Evolutionary conservation across 176 grass and related monocot species (phyloP), one percentile per base, ranked within the genome.

Genomic region (Thinopyrum elongatum): DNA sequence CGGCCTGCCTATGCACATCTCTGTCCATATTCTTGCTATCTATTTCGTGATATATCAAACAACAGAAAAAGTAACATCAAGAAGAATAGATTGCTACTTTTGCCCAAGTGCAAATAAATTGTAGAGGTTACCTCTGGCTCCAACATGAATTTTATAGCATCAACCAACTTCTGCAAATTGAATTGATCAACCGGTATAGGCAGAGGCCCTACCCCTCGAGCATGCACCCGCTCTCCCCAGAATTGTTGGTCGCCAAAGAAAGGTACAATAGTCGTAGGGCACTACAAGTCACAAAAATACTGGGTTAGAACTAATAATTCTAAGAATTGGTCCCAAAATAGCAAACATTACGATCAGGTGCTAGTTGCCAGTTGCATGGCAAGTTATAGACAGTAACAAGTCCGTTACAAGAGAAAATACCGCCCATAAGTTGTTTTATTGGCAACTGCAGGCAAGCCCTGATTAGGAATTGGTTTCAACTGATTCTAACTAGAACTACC

Each of bases 191-290:
- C 79, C 29, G 96, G 88, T 83, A 98, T 95, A 73, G 93, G 96
- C 17, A 60, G 8, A 83, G 96, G 93, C 35, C 93, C 96, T 36
- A 95, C 47, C 25, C 96, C 96, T 86, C 96, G 88, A 70, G 39
- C 89, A 90, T 95, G 92, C 79, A 98, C 91, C 22, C 79, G 86
- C 6, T 95, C 96, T 25, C 96, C 96, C 96, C 93, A 98, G 47
- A 98, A 98, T 59, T 84, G 88, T 89, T 98, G 96, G 58, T 98
- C 96, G 44, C 96, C 96, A 83, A 98, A 98, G 87, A 98, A 98
- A 42, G 96, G 92, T 30, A 98, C 93, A 68, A 98, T 90, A 58
- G 96, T 94, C 53, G 96, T 98, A 72, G 96, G 96, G 65, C 93
- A 98, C 96, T 98, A 67, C 33, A 93, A 65, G 72, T 78, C 27